Base-by-base conservation (phyloP, 495 filamentous ascomycete genomes). In the Penicillium riverlandense region DNA sequence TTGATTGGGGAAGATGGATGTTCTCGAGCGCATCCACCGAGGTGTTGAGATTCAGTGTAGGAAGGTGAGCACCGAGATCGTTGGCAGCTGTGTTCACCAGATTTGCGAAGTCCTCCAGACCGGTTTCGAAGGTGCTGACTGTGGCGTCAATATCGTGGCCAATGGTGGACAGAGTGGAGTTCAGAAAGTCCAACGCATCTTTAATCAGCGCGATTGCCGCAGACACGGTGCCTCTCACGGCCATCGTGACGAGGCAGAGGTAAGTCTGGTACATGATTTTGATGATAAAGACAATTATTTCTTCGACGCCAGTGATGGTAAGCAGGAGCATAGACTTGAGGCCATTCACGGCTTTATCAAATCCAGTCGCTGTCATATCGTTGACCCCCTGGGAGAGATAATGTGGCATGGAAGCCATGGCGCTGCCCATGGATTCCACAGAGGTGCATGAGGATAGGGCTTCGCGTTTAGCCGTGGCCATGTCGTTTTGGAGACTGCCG, bases 361-460 rank as follows among this genome's bases (percentile, higher is more conserved):
- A 78, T 16, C 84, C 81, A 29, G 69, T 67, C 10, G 88, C 88
- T 7, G 88, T 82, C 30, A 97, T 67, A 31, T 87, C 79, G 63
- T 98, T 98, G 61, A 95, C 84, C 16, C 92, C 92, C 35, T 77
- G 69, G 1, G 90, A 79, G 53, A 96, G 79, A 70, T 95, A 97
- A 60, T 95, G 82, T 12, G 92, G 92, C 88, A 96, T 94, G 13
- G 91, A 96, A 15, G 90, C 92, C 87, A 98, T 91, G 31, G 90
- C 77, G 56, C 89, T 96, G 49, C 91, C 94, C 63, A 94, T 79
- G 41, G 86, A 86, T 63, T 98, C 91, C n/a, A 97, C 90, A 48
- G 82, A 79, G 41, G 84, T 88, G 55, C 92, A 98, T 42, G 90
- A 87, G 29, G 85, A 83, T 13, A 95, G 73, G 13, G 92, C 90